Conservation (phyloP, 2,329 filamentous ascomycete genomes). For the Lachnellula arida region DNA sequence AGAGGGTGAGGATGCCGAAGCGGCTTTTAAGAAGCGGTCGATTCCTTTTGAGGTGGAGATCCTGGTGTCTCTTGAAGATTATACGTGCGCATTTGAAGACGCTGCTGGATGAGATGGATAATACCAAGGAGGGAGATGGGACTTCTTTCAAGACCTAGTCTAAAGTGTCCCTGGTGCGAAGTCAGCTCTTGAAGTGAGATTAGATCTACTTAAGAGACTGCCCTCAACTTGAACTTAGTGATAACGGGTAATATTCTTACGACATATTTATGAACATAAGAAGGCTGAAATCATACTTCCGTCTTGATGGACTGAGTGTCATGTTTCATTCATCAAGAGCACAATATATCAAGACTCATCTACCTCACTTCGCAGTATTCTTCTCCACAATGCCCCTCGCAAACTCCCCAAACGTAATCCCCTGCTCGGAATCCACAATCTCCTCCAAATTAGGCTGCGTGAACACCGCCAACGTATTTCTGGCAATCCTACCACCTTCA, state of each 20-base stretch:
- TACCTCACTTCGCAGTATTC: conserved; percentile 30
- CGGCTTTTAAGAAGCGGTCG: conserved; percentile 6
- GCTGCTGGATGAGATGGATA: conserved; percentile 27
- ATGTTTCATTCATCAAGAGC: too few species aligned
- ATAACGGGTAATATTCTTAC: too few species aligned
- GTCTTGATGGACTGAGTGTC: neutral
- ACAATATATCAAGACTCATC: neutral
- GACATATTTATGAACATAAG: too few species aligned
- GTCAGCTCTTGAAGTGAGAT: neutral
- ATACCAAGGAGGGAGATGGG: conserved; percentile 9
- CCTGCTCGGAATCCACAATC: conserved; percentile 63
- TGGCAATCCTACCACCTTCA: conserved; percentile 52
- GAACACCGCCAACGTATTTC: conserved; percentile 93
- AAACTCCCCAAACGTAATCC: conserved; percentile 71
- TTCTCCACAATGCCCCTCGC: conserved; percentile 42
- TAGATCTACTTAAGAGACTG: neutral
- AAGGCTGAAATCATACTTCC: neutral
- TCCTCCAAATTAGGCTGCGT: conserved; percentile 92
- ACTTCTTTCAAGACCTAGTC: neutral
- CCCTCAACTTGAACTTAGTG: too few species aligned
- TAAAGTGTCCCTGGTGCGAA: neutral
- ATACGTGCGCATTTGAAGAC: conserved; percentile 17
- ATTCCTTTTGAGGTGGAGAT: conserved; percentile 15
- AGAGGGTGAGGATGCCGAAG: neutral
- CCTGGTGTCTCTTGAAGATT: conserved; percentile 21